These are phyloP conservation scores for Colletotrichum liriopes DNA, from an alignment of 2,329 filamentous ascomycete species.

Conservation along the genomic window DNA sequence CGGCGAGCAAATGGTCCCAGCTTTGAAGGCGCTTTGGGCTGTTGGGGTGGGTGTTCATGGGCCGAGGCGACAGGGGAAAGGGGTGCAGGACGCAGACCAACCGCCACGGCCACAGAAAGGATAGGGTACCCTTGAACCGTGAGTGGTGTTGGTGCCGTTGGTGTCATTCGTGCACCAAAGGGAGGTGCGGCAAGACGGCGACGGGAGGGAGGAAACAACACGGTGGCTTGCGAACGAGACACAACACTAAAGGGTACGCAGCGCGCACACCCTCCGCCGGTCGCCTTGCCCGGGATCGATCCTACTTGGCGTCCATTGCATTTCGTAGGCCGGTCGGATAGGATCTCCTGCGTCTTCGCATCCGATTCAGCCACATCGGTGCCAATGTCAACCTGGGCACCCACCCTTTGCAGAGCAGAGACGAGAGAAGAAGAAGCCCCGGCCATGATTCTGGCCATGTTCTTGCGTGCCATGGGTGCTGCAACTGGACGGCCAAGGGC, in stretches of 20 bases:
- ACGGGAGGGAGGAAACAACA: constrained; percentile 33
- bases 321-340: not conserved
- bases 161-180: constrained; percentile 1
- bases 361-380: not conserved
- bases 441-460: constrained; percentile 18
- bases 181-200: constrained; percentile 34
- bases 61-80: not conserved
- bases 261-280: not conserved
- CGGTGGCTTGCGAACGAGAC: constrained; percentile 28
- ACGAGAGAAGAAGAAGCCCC: not conserved
- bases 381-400: not conserved
- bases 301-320: not conserved
- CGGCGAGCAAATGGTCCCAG: not conserved
- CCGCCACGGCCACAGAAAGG: not conserved
- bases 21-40: not conserved
- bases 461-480: constrained; percentile 10
- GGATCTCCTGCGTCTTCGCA: not conserved
- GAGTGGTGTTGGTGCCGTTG: not conserved
- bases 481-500: constrained; percentile 7
- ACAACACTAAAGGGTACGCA: not conserved
- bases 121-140: constrained; percentile 5
- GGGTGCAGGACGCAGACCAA: not conserved
- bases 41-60: constrained; percentile 1
- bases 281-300: not conserved
- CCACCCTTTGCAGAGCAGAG: not conserved